Evolutionary conservation across 805 yeast genomes (phyloP), one percentile per base, ranked within the genome.

Genomic region (Ogataea parapolymorpha): DNA sequence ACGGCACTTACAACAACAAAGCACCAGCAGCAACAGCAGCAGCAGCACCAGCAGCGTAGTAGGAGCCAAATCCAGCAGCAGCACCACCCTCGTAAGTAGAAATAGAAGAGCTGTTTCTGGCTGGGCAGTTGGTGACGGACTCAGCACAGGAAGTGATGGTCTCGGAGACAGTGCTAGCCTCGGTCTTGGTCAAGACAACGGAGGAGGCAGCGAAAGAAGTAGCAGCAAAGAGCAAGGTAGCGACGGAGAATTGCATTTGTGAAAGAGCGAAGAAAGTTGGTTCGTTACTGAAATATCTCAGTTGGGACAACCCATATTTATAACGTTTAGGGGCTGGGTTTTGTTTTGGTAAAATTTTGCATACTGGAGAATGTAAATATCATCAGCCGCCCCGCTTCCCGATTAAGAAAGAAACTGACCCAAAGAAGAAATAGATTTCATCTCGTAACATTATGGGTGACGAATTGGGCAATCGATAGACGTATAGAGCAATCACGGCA

Each of bases 241-340:
- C 64, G 53, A 63, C 61, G 53, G 74, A 60, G 72, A 69, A 71
- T 67, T 70, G 73, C 76, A 71, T 71, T 66, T 46, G 34, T 67
- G 27, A 44, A 44, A 29, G 54, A 50, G 48, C 48, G 51, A 49
- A 47, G 37, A 46, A 42, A 50, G 65, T 53, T 53, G 48, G 62
- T 32, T 34, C 34, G 28, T 15, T 29, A 26, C 16, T 32, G 23
- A 22, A 32, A 14, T 17, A 14, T 15, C 17, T 14, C 15, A 13
- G 9, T 35, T 28, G 33, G 34, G 29, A n/a, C 24, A 29, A 11
- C 29, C 12, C 39, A 35, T 47, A 47, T 47, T 47, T 47, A 47
- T 47, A 47, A 13, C 27, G 22, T 27, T 27, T 10, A 25, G 27
- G 8, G 42, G 42, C 37, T 39, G 37, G 39, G 20, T 17, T 34